Percentiles rank a stretch among this genome's conserved stretches.
Conservation (phyloP, 345 rosid species). For the Dovyalis caffra region DNA sequence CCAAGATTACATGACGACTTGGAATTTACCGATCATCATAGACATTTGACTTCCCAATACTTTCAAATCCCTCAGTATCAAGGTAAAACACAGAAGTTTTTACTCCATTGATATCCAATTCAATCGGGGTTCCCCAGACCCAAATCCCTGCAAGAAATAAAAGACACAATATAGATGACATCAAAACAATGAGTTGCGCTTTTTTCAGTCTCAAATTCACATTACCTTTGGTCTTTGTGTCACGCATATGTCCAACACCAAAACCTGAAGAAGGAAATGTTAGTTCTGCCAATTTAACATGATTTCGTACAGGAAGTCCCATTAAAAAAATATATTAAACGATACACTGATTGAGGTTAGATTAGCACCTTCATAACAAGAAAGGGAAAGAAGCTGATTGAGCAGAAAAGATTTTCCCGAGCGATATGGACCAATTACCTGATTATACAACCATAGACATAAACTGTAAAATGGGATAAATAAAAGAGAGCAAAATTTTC, state of each 20-base stretch:
- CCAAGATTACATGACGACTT: background rate
- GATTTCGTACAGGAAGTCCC: slow-evolving; percentile 7
- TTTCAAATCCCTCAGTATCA: slow-evolving; percentile 98
- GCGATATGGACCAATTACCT: slow-evolving; percentile 99
- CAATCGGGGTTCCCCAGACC: slow-evolving; percentile 98
- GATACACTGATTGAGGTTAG: slow-evolving; percentile 13
- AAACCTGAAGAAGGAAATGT: slow-evolving; percentile 52
- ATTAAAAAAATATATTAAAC: background rate
- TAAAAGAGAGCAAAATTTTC: background rate
- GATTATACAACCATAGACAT: slow-evolving; percentile 32
- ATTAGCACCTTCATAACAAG: slow-evolving; percentile 86
- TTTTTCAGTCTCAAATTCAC: slow-evolving; percentile 2
- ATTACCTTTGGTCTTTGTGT: slow-evolving; percentile 96
- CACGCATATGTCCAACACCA: slow-evolving; percentile 99
- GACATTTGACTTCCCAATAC: slow-evolving; percentile 96
- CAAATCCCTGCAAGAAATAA: slow-evolving; percentile 67
- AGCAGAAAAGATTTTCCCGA: slow-evolving; percentile 98
- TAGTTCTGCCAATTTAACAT: slow-evolving; percentile 3
- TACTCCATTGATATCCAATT: slow-evolving; percentile 68
- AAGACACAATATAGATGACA: slow-evolving; percentile 4
- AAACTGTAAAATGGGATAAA: slow-evolving; percentile 21
- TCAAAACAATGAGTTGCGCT: slow-evolving; percentile 9
- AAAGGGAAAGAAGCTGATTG: slow-evolving; percentile 97
- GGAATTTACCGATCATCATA: slow-evolving; percentile 84
- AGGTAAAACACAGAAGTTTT: slow-evolving; percentile 90